A percentile compares a stretch with the other conserved stretches of the same genome.
These are phyloP conservation scores for Neofusicoccum kwambonambiense DNA, from an alignment of 2,329 filamentous ascomycete species.

Conservation along the genomic window DNA sequence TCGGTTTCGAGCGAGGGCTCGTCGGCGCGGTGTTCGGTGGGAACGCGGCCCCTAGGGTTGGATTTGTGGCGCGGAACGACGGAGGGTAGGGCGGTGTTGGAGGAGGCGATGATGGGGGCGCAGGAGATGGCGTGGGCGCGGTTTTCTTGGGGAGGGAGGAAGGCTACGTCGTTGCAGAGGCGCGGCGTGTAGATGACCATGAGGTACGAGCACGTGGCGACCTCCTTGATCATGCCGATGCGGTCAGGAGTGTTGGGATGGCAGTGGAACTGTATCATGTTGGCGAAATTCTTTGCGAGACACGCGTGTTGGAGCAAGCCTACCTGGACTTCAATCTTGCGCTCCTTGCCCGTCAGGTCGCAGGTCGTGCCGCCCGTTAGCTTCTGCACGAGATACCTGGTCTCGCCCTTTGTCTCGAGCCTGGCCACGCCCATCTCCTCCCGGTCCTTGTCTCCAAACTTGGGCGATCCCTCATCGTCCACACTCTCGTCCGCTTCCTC, in stretches of 20 bases:
- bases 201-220: slow-evolving; percentile 85
- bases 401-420: slow-evolving; percentile 78
- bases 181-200: slow-evolving; percentile 91
- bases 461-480: slow-evolving; percentile 20
- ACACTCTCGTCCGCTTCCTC: slow-evolving; percentile 22
- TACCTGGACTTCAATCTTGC: slow-evolving; percentile 78
- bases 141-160: slow-evolving; percentile 76
- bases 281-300: too few relatives aligned
- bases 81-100: slow-evolving; percentile 54
- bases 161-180: slow-evolving; percentile 83
- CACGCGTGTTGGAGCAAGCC: slow-evolving; percentile 1
- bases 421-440: slow-evolving; percentile 52
- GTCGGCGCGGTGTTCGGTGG: not conserved
- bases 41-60: not conserved
- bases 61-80: slow-evolving; percentile 18
- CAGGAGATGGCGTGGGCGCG: slow-evolving; percentile 76
- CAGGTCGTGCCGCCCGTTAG: slow-evolving; percentile 78
- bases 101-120: slow-evolving; percentile 61
- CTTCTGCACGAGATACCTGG: slow-evolving; percentile 80
- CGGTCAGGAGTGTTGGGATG: slow-evolving; percentile 72
- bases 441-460: not conserved
- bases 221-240: slow-evolving; percentile 91
- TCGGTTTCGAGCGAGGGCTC: not conserved
- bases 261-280: slow-evolving; percentile 61
- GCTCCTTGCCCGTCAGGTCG: slow-evolving; percentile 77